Evolutionary conservation across 2,329 filamentous ascomycete genomes (phyloP).

Genomic region (Aspergillus bombycis): DNA sequence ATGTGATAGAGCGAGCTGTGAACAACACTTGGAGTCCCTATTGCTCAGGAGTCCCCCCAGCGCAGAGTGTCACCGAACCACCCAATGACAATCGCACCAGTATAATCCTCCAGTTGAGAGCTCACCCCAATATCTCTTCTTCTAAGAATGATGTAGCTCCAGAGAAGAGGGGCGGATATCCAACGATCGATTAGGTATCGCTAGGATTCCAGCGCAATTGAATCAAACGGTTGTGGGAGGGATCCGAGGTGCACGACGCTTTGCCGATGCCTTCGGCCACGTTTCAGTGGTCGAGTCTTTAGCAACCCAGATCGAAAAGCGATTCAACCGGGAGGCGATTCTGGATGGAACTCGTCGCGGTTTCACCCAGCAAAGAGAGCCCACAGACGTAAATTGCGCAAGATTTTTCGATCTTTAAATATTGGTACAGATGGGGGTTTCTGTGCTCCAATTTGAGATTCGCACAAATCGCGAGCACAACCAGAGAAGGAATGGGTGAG

Average conservation of each 20-base stretch:
- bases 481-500: not conserved
- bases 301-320: not conserved
- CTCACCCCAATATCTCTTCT: conserved; percentile 10
- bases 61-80: not conserved
- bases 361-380: conserved; percentile 13
- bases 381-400: not conserved
- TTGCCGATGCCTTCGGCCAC: not conserved
- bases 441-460: not conserved
- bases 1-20: not conserved
- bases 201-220: not conserved
- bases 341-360: conserved; percentile 11
- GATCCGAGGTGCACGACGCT: not conserved
- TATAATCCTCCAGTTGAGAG: not conserved
- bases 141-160: conserved; percentile 9
- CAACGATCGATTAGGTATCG: not conserved
- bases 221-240: not conserved
- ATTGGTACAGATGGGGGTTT: not conserved
- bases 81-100: not conserved
- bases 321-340: conserved; percentile 8
- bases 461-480: not conserved
- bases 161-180: not conserved
- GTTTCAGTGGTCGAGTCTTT: conserved; percentile 12
- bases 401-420: not conserved
- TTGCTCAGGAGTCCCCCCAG: not conserved
- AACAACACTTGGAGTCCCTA: not conserved